Evolutionary conservation across 1,139 yeast genomes (phyloP), one percentile per base, ranked within the genome.

Genomic region (Pichia sp.): DNA sequence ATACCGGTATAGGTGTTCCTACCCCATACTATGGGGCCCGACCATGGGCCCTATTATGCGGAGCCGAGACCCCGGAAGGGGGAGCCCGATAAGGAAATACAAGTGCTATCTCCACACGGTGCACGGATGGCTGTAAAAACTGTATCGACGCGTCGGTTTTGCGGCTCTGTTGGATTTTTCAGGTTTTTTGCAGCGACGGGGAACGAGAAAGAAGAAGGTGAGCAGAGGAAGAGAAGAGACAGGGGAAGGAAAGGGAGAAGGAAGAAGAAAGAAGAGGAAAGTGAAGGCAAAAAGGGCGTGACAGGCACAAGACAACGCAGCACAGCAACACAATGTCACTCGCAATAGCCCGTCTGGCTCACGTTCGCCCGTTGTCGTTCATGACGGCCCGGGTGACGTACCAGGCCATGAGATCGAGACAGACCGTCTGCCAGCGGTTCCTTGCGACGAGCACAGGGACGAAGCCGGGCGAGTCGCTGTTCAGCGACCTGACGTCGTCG

Each of bases 401-500:
- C 36, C 36, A 32, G 36, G 36, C 36, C 36, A 10, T 32, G 46
- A 26, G 11, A 15, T 23, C 40, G 10, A n/a, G 10, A 7, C 10
- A 8, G 40, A 29, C 11, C 32, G 15, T 26, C n/a, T 6, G 6
- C 11, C 16, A 49, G 29, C 6, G 41, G 15, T n/a, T 40, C 31
- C 15, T 15, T 47, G 40, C 36, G 46, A 5, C 42, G n/a, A 11
- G 34, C n/a, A 48, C 56, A 16, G 36, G 54, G 3, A 41, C 49
- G 29, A 55, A 52, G 52, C 50, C 53, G 10, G 53, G 15, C 3
- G 57, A 56, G 30, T 57, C 67, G 5, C 46, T 64, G 31, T 62
- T 64, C 52, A 63, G 66, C 34, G 64, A 59, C 36, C 51, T 64
- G 34, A 61, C 64, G 8, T 50, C 57, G 13, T 44, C 57, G 7